Conservation (phyloP, 257 asterid species). For the Solanum peruvianum region DNA sequence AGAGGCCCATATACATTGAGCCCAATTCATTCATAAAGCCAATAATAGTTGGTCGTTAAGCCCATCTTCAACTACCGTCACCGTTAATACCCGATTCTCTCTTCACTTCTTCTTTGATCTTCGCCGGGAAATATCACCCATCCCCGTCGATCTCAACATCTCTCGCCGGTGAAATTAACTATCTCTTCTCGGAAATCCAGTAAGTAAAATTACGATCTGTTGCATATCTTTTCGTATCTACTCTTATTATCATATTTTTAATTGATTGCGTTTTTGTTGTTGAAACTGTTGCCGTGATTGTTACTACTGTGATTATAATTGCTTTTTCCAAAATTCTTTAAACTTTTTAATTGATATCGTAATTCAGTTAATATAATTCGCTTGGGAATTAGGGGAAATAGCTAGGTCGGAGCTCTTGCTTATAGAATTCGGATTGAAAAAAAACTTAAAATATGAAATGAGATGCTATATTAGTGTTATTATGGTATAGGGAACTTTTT, state of each 20-base stretch:
- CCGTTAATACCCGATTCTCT: not conserved
- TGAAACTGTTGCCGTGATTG: not conserved
- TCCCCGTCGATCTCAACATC: not conserved
- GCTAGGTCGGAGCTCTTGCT: not conserved
- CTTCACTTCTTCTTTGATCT: not conserved
- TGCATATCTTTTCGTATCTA: not conserved
- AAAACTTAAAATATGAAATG: not conserved
- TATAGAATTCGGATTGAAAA: not conserved
- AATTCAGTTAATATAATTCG: not conserved
- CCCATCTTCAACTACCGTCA: not conserved
- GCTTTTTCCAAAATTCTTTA: not conserved
- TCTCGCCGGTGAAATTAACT: not conserved
- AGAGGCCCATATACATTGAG: not conserved
- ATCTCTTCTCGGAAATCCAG: not conserved
- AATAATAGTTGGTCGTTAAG: not conserved
- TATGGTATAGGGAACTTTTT: not conserved
- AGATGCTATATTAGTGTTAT: not conserved
- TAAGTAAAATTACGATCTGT: not conserved
- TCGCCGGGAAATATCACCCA: not conserved
- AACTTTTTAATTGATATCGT: not conserved
- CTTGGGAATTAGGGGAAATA: not conserved
- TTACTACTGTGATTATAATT: not conserved
- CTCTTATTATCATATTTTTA: not conserved
- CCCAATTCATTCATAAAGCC: not conserved
- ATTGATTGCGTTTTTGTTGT: not conserved